Evolutionary conservation across 2,329 filamentous ascomycete species (phyloP).

Genomic region (Botrytis tulipae): DNA sequence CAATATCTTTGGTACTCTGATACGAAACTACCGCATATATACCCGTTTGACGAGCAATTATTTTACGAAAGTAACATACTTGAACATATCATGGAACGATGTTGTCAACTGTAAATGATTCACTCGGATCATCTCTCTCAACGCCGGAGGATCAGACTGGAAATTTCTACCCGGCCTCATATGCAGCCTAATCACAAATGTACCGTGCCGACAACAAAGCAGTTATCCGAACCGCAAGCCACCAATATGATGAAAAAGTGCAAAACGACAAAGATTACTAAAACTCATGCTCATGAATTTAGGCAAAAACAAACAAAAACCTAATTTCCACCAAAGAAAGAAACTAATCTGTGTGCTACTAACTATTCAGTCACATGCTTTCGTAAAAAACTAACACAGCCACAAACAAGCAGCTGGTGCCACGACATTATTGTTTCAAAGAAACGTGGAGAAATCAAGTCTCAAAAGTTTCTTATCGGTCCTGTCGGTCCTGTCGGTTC

Average conservation of each 20-base stretch:
- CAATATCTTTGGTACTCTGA: not conserved
- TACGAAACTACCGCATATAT: not conserved
- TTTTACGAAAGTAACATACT: not conserved
- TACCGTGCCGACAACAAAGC: not conserved
- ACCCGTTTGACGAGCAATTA: not conserved
- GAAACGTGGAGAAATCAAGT: constrained; percentile 20
- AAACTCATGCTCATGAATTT: not conserved
- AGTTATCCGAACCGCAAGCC: not conserved
- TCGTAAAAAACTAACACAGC: not conserved
- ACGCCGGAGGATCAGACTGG: not conserved
- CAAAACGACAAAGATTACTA: not conserved
- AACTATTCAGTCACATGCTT: not conserved
- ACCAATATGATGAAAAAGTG: not conserved
- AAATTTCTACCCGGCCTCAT: not conserved
- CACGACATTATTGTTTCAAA: constrained; percentile 21
- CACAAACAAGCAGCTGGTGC: constrained; percentile 18
- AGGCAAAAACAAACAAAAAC: not conserved
- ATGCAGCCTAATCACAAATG: not conserved
- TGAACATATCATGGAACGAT: not conserved
- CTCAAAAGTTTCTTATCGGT: constrained; percentile 2
- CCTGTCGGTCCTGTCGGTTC: not conserved
- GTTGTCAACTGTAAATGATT: not conserved
- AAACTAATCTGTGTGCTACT: not conserved
- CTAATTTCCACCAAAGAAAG: not conserved
- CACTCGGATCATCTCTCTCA: not conserved